Evolutionary conservation across 495 filamentous ascomycete species (phyloP).

Genomic region (Usnea hakonensis): DNA sequence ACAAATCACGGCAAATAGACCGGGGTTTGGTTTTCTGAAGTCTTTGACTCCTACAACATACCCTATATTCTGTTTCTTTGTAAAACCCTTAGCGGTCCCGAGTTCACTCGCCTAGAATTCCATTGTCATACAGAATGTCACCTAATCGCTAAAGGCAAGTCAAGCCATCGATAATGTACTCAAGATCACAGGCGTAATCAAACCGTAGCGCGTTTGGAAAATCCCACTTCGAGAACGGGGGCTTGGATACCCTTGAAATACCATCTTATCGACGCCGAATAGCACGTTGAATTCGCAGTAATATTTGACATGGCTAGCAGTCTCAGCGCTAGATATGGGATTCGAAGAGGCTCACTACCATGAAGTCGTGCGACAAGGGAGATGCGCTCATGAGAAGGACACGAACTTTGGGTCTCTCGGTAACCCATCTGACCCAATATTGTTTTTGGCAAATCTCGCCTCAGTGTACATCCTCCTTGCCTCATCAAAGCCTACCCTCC

Average conservation of each 20-base stretch:
- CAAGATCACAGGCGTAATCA: not conserved
- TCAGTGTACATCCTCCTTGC: conserved; percentile 78
- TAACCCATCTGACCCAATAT: conserved; percentile 78
- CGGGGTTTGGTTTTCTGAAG: not conserved
- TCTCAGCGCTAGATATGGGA: not conserved
- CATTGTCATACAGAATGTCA: not conserved
- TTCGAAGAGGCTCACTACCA: not conserved
- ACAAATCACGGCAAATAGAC: not conserved
- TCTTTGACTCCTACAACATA: not conserved
- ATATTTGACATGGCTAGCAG: not conserved
- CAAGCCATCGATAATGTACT: not conserved
- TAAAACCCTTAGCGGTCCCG: not conserved
- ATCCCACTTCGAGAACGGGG: not conserved
- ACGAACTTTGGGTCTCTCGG: conserved; percentile 94
- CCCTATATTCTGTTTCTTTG: not conserved
- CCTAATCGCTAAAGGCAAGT: not conserved
- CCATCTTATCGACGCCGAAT: not conserved
- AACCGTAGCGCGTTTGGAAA: not conserved
- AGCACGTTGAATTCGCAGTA: not conserved
- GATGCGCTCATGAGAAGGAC: conserved; percentile 61
- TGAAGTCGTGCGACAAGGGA: not conserved
- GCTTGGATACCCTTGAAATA: not conserved
- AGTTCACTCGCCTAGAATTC: not conserved
- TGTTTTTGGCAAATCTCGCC: conserved; percentile 73
- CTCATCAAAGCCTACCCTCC: conserved; percentile 77